Evolutionary conservation across 2,329 filamentous ascomycete species (phyloP).

Genomic region (Microsporum audouinii): DNA sequence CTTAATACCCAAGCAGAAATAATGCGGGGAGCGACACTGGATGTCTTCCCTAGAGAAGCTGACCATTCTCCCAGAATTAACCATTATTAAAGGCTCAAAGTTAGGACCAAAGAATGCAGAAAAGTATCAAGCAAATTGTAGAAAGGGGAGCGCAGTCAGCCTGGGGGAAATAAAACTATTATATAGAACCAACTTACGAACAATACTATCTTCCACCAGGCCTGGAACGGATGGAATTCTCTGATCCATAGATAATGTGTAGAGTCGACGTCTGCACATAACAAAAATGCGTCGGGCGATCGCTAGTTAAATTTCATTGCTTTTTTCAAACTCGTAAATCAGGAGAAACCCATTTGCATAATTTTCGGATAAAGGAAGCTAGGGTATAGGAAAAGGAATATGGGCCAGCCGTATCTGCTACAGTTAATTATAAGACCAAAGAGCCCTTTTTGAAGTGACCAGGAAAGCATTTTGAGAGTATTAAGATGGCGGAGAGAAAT

Average conservation of each 20-base stretch:
- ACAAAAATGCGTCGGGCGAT: too few relatives aligned
- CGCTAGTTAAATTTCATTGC: not conserved
- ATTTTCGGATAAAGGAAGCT: not conserved
- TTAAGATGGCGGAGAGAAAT: not conserved
- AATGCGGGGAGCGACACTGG: not conserved
- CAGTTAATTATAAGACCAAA: not conserved
- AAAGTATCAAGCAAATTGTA: not conserved
- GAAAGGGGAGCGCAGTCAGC: not conserved
- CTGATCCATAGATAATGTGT: too few relatives aligned
- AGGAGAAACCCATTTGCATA: not conserved
- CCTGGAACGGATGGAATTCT: not conserved
- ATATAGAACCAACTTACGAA: not conserved
- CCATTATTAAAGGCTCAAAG: not conserved
- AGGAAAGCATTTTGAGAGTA: not conserved
- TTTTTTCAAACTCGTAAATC: not conserved
- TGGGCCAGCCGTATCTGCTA: not conserved
- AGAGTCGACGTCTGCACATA: too few relatives aligned
- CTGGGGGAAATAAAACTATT: not conserved
- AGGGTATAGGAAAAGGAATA: not conserved
- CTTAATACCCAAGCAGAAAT: not conserved
- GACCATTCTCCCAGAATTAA: not conserved
- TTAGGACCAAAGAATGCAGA: not conserved
- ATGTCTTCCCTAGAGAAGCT: not conserved
- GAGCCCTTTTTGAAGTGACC: not conserved
- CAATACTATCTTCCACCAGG: not conserved